Conservation (phyloP, 176 grass and related monocot genomes). For the Eragrostis nindensis region DNA sequence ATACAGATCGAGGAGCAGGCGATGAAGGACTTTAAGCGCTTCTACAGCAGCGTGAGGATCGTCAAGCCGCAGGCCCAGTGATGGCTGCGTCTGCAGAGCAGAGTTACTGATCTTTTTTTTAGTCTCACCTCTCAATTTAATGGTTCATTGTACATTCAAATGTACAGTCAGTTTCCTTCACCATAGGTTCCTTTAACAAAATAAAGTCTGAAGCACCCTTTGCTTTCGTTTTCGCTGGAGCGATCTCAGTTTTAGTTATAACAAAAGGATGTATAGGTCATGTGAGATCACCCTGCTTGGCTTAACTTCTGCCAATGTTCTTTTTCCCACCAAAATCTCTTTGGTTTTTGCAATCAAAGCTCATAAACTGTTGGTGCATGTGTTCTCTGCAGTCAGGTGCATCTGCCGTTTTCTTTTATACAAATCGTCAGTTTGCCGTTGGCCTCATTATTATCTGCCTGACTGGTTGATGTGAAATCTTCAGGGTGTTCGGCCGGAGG, state of each 20-base stretch:
- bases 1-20: conserved; percentile 98
- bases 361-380: conserved; percentile 35
- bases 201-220: conserved; percentile 43
- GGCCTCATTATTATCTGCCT: neutral
- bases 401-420: neutral
- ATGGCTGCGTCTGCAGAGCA: neutral
- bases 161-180: conserved; percentile 58
- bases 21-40: conserved; percentile 97
- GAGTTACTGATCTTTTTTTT: conserved; percentile 40
- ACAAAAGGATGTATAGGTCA: conserved; percentile 43
- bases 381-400: neutral
- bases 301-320: conserved; percentile 21
- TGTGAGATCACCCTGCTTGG: conserved; percentile 45
- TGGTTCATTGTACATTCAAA: conserved; percentile 59
- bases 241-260: conserved; percentile 36
- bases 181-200: conserved; percentile 28
- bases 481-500: no score
- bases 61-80: conserved; percentile 73
- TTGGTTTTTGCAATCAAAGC: conserved; percentile 35
- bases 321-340: conserved; percentile 46
- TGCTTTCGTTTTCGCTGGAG: conserved; percentile 6
- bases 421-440: neutral
- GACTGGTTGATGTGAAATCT: conserved; percentile 12
- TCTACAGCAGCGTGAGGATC: conserved; percentile 91
- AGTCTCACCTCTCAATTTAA: conserved; percentile 33